Evolutionary conservation across 208 protist species (phyloP).

Genomic region (Naegleria lovaniensis): DNA sequence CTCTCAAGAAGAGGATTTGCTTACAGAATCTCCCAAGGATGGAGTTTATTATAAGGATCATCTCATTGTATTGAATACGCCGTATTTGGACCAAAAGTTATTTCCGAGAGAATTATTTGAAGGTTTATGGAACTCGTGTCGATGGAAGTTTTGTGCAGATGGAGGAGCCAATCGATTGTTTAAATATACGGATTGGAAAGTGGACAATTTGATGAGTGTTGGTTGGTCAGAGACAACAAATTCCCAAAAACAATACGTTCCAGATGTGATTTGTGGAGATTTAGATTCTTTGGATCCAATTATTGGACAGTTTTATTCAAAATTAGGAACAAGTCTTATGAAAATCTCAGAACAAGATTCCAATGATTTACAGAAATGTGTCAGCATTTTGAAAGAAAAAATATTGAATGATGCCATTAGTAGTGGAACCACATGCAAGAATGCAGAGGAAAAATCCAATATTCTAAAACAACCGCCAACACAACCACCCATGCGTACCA

Average conservation of each 20-base stretch:
- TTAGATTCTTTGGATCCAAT: background rate
- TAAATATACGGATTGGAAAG: background rate
- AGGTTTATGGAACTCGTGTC: background rate
- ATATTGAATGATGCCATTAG: background rate
- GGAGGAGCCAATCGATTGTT: slow-evolving; percentile 8
- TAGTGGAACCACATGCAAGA: background rate
- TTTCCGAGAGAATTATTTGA: background rate
- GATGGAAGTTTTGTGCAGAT: slow-evolving; percentile 9
- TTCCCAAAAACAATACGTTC: background rate
- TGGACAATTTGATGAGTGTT: too few relatives aligned
- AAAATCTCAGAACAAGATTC: slow-evolving; percentile 2
- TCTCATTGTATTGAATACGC: background rate
- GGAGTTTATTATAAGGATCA: background rate
- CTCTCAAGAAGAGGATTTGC: too few relatives aligned
- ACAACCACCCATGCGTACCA: background rate
- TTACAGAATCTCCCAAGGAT: too few relatives aligned
- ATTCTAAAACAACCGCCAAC: background rate
- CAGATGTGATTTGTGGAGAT: slow-evolving; percentile 19
- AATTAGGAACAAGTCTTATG: background rate
- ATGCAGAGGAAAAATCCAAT: background rate
- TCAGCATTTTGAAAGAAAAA: background rate
- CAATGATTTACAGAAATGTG: slow-evolving; percentile 16
- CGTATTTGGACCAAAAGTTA: background rate
- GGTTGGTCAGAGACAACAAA: background rate
- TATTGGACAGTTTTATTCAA: background rate